Base-by-base conservation (phyloP, 352 stramenopile genomes). In the Globisporangium emineosum region DNA sequence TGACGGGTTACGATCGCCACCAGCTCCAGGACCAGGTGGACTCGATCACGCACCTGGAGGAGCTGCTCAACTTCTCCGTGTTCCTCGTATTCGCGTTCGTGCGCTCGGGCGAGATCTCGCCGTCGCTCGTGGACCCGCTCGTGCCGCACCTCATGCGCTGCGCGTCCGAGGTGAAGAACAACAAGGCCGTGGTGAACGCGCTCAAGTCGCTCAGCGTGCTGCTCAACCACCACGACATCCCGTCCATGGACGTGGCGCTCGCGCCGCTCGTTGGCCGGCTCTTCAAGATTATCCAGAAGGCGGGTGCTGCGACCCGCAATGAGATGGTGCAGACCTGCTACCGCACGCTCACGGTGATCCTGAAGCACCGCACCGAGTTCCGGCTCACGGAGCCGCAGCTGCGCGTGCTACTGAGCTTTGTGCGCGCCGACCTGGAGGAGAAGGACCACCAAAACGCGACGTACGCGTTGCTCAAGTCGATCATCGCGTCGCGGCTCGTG, bases 311-410 rank as follows among this genome's bases (percentile, higher is more conserved):
- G 40, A 97, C 90, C 51, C 88, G 95, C 51, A 96, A 97, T 65
- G 96, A 99, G 65, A 92, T 98, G 78, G 92, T 97, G 25, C 96
- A 98, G 79, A 93, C 91, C 8, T 98, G 95, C 68, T 98, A 98
- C 69, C 94, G 89, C 59, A 92, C 91, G 32, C 80, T 99, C 6
- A 97, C 93, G 19, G 72, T 97, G 12, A 73, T 99, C 0, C 76
- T 98, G 19, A 81, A 89, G 32, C 86, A 90, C 32, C 83, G 76
- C 17, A 67, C 75, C 29, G 72, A 68, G 21, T 82, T 81, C 43
- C 73, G 78, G 17, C 71, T 91, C 57, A 92, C 75, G 13, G 86
- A 91, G 49, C 71, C 83, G 21, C 87, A 93, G 66, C 68, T 94
- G 32, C 76, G 81, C 27, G 91, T 97, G 42, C 80, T 98, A 23